A percentile compares a stretch with the other conserved stretches of the same genome.
These are phyloP conservation scores for Fusarium nygamai DNA, from an alignment of 2,329 filamentous ascomycete species.

Conservation along the genomic window DNA sequence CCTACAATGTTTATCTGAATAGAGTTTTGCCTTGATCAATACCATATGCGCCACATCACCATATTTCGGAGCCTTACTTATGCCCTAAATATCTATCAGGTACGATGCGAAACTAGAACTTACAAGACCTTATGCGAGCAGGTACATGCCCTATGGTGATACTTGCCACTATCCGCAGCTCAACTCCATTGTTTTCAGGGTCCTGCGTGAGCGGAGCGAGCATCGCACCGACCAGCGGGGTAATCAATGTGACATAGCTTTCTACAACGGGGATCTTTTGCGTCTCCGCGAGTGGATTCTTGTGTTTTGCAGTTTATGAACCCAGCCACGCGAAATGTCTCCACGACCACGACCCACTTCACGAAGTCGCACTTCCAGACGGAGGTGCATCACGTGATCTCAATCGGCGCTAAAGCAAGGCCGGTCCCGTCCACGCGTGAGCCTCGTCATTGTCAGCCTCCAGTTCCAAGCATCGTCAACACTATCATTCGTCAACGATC, in stretches of 20 bases:
- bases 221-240: constrained; percentile 35
- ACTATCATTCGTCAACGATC: constrained; percentile 16
- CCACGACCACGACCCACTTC: neutral
- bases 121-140: neutral
- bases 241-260: constrained; percentile 28
- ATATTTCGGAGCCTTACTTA: neutral
- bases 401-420: constrained; percentile 23
- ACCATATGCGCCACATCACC: constrained; percentile 22
- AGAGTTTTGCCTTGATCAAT: constrained; percentile 13
- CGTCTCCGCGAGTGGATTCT: constrained; percentile 31
- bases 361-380: neutral
- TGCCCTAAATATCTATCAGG: neutral
- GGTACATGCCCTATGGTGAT: constrained; percentile 12
- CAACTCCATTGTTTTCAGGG: constrained; percentile 26
- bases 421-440: constrained; percentile 22
- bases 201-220: constrained; percentile 22
- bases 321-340: constrained; percentile 23
- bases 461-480: constrained; percentile 26
- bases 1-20: constrained; percentile 3
- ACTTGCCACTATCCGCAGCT: constrained; percentile 17
- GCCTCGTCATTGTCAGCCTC: constrained; percentile 45
- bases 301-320: constrained; percentile 31
- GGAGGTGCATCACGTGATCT: constrained; percentile 23
- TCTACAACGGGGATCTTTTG: constrained; percentile 27
- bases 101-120: constrained; percentile 5